Conservation (phyloP, 441 rosid species). For the Isatis lusitanica region DNA sequence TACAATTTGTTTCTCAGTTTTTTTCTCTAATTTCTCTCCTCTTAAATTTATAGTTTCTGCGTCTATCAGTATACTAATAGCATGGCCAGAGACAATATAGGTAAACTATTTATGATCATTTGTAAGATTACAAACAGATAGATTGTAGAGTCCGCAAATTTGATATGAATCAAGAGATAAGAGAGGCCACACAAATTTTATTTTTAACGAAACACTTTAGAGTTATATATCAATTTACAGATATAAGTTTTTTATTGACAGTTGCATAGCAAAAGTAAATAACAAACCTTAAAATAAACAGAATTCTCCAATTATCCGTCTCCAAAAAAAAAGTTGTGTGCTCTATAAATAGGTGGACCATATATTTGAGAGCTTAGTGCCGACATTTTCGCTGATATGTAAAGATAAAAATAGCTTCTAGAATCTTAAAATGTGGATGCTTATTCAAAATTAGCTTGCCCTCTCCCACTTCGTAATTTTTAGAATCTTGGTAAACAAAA, state of each 20-base stretch:
- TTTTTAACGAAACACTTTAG: background rate
- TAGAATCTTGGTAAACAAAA: slow-evolving; percentile 10
- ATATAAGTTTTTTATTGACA: background rate
- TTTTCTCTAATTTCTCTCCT: background rate
- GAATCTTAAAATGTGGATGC: slow-evolving; percentile 12
- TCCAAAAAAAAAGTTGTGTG: background rate
- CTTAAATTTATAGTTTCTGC: background rate
- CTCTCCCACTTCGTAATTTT: slow-evolving; percentile 11
- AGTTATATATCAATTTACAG: background rate
- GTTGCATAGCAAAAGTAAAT: slow-evolving; percentile 21
- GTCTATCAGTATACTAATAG: background rate
- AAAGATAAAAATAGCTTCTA: background rate
- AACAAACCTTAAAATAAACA: slow-evolving; percentile 7
- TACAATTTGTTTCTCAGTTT: background rate
- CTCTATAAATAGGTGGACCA: slow-evolving; percentile 27
- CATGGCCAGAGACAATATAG: background rate
- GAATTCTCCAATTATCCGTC: background rate
- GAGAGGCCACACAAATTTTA: background rate
- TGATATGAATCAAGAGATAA: background rate
- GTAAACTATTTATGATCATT: background rate
- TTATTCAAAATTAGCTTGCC: slow-evolving; percentile 17
- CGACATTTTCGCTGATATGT: slow-evolving; percentile 15
- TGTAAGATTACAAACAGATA: background rate
- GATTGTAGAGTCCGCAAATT: background rate
- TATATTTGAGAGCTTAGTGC: slow-evolving; percentile 30